Conservation (phyloP, 192 early-diverging fungal species). For the Entophlyctis luteolus region DNA sequence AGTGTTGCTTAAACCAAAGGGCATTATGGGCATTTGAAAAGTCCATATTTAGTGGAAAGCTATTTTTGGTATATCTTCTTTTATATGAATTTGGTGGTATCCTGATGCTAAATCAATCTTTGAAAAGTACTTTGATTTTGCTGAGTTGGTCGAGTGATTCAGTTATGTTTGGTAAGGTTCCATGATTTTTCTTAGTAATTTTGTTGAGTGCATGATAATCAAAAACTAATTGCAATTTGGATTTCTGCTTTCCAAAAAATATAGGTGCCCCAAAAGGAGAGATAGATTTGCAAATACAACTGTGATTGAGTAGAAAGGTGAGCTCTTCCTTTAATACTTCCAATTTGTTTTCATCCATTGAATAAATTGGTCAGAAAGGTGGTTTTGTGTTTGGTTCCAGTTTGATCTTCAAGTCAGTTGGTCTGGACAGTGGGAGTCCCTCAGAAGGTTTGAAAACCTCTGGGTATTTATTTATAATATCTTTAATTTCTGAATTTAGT, state of each 20-base stretch:
- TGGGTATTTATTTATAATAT: neutral
- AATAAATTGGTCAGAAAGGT: neutral
- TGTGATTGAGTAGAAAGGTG: neutral
- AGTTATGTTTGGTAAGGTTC: slow-evolving; percentile 16
- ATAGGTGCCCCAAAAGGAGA: slow-evolving; percentile 16
- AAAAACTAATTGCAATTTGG: slow-evolving; percentile 14
- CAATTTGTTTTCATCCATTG: slow-evolving; percentile 2
- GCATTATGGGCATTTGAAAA: slow-evolving; percentile 57
- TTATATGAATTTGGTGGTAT: no score
- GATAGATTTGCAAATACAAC: neutral
- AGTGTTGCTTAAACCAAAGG: slow-evolving; percentile 60
- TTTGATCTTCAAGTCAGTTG: neutral
- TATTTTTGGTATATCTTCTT: no score
- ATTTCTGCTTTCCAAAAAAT: slow-evolving; percentile 1
- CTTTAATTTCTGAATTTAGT: neutral
- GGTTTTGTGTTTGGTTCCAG: neutral
- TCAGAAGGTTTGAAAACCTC: neutral
- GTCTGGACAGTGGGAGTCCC: neutral
- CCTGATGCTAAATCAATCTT: slow-evolving; percentile 11
- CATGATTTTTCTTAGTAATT: slow-evolving; percentile 27
- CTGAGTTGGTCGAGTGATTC: slow-evolving; percentile 14
- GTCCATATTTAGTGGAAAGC: slow-evolving; percentile 24
- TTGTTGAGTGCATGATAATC: slow-evolving; percentile 43
- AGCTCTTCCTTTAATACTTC: slow-evolving; percentile 10
- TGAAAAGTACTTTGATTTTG: neutral